Evolutionary conservation across 768 basidiomycete genomes (phyloP), one percentile per base, ranked within the genome.

Genomic region (Sarcodon sp.): DNA sequence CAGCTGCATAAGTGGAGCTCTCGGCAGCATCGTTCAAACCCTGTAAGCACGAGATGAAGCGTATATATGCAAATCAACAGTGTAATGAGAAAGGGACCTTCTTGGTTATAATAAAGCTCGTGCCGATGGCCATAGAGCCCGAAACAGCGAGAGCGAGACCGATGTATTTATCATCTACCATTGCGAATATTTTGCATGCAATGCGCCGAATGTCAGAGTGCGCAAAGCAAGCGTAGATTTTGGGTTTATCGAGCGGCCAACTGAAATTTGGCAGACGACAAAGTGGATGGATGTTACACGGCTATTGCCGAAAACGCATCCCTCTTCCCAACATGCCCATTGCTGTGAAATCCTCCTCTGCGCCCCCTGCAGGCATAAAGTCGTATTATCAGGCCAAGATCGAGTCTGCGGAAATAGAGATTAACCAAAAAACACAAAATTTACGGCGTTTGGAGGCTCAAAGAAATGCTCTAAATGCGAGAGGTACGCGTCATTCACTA

Each of bases 81-180:
- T 45, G 50, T 13, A 47, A 36, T 2, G 8, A 12, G 21, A 27
- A 27, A 43, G 66, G 54, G 45, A 87, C 94, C 84, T 96, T 98
- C 78, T 99, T 99, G 13, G 94, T 99, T 61, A 99, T 94, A 61
- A 99, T 96, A 64, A 92, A 96, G 64, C 91, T 94, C 35, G 85
- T 87, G 45, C 96, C 94, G 55, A 98, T 98, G 50, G 86, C 81
- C 21, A 87, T 59, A 10, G 87, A 86, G 55, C 89, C 79, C 15
- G 82, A 80, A 44, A 98, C 66, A 47, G 96, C 93, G 48, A 99
- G 78, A 21, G 79, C 75, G 46, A 99, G 76, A 33, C 96, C 96
- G 44, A 97, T 89, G 62, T 91, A 94, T 69, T 92, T 96, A 69
- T 96, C 94, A 57, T 96, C 89, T 21, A 90, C 68, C 80, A 86